Evolutionary conservation across 208 protist genomes (phyloP).

Genomic region (Leishmania lainsoni): DNA sequence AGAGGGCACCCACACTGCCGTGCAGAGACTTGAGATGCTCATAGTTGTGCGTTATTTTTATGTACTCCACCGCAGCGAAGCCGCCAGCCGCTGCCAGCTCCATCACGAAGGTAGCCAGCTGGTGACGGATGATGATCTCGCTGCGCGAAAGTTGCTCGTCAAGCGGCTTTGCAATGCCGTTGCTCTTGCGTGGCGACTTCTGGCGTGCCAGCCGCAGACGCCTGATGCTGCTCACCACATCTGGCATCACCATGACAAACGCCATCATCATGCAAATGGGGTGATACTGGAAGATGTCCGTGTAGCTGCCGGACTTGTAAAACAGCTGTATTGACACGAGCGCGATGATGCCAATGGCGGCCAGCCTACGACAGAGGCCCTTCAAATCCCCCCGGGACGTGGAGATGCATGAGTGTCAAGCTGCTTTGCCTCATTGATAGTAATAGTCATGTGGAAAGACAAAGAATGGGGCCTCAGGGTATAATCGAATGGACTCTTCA

Average conservation of each 20-base stretch:
- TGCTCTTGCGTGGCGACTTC: background rate
- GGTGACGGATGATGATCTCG: slow-evolving; percentile 40
- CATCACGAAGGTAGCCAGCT: slow-evolving; percentile 40
- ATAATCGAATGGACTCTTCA: background rate
- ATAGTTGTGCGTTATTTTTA: slow-evolving; percentile 45
- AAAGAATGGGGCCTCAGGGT: background rate
- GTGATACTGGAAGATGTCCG: slow-evolving; percentile 53
- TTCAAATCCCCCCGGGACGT: slow-evolving; percentile 10
- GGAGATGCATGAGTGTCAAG: background rate
- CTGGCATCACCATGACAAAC: slow-evolving; percentile 55
- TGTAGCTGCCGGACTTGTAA: slow-evolving; percentile 12
- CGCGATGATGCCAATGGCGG: slow-evolving; percentile 18
- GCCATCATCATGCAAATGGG: slow-evolving; percentile 51
- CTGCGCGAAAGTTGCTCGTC: slow-evolving; percentile 1
- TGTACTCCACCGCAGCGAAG: slow-evolving; percentile 59
- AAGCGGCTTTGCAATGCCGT: background rate
- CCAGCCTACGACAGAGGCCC: slow-evolving; percentile 20
- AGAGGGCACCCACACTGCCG: slow-evolving; percentile 40
- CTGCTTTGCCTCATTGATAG: background rate
- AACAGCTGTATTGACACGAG: slow-evolving; percentile 10
- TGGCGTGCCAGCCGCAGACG: slow-evolving; percentile 16
- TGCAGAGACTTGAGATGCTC: slow-evolving; percentile 52
- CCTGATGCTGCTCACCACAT: slow-evolving; percentile 42
- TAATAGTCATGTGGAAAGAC: background rate
- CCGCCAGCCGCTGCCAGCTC: slow-evolving; percentile 41